Percentiles rank a stretch among this genome's conserved stretches.
Evolutionary conservation across 169 alveolate genomes (phyloP).

Genomic region (Babesia bigemina): DNA sequence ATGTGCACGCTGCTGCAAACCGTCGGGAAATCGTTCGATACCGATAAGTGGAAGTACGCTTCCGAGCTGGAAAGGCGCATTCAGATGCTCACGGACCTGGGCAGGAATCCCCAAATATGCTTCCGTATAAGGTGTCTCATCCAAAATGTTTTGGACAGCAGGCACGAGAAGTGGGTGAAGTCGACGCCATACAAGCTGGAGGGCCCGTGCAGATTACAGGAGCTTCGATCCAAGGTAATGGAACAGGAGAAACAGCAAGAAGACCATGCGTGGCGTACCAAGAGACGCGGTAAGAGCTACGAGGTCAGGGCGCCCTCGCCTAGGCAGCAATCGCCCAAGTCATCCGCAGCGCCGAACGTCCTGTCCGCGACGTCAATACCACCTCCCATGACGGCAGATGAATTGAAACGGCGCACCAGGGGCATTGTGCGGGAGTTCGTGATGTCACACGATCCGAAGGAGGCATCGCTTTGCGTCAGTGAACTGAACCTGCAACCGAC

Average conservation of each 20-base stretch:
- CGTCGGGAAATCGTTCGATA: conserved; percentile 80
- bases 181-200: conserved; percentile 60
- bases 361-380: conserved; percentile 15
- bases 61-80: conserved; percentile 74
- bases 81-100: conserved; percentile 75
- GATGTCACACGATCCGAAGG: conserved; percentile 55
- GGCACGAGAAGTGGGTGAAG: conserved; percentile 83
- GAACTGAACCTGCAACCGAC: conserved; percentile 44
- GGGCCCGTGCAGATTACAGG: conserved; percentile 66
- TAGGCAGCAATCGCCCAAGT: neutral
- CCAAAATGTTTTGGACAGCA: conserved; percentile 82
- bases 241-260: conserved; percentile 41
- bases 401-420: conserved; percentile 39
- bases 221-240: conserved; percentile 51
- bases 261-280: conserved; percentile 23
- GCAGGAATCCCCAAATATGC: conserved; percentile 75
- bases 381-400: conserved; percentile 19
- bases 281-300: neutral
- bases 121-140: conserved; percentile 83
- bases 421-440: conserved; percentile 56
- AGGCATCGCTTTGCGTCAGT: conserved; percentile 52
- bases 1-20: conserved; percentile 84
- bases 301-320: conserved; percentile 1
- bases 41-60: conserved; percentile 78
- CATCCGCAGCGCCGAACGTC: conserved; percentile 31